These are phyloP conservation scores for Colletotrichum sidae DNA, from an alignment of 2,329 filamentous ascomycete genomes.

Conservation along the genomic window DNA sequence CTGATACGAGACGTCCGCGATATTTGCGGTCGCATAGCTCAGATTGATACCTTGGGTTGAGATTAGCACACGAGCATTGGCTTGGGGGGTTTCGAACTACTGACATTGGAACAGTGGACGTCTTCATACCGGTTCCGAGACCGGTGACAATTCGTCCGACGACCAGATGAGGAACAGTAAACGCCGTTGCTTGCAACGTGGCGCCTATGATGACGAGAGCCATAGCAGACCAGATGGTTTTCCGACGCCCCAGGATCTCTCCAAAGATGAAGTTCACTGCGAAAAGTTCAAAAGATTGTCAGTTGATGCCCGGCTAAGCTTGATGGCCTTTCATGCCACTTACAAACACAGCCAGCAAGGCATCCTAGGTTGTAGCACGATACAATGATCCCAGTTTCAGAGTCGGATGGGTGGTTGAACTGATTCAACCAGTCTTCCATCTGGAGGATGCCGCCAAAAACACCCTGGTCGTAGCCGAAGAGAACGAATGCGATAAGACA, in stretches of 20 bases:
- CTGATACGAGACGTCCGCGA: conserved; percentile 55
- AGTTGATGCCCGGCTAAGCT: not conserved
- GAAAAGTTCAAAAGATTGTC: accelerated
- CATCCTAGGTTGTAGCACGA: conserved; percentile 55
- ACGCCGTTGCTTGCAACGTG: conserved; percentile 48
- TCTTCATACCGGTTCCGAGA: conserved; percentile 51
- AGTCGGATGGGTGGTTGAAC: conserved; percentile 43
- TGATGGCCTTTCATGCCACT: not conserved
- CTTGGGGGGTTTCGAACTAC: too few species aligned
- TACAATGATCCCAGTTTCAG: conserved; percentile 44
- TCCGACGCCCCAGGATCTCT: conserved; percentile 48
- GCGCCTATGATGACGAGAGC: conserved; percentile 48
- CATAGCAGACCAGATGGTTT: conserved; percentile 47
- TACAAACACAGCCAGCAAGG: conserved; percentile 51
- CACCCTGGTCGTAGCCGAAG: conserved; percentile 61
- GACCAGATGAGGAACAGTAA: conserved; percentile 53
- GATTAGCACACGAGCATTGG: too few species aligned
- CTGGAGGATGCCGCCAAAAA: conserved; percentile 59
- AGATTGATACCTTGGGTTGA: conserved; percentile 50
- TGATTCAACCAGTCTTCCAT: conserved; percentile 53
- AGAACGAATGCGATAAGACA: conserved; percentile 43
- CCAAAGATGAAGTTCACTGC: conserved; percentile 43
- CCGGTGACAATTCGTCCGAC: conserved; percentile 55
- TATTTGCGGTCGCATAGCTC: conserved; percentile 57
- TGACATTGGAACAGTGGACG: conserved; percentile 49